Evolutionary conservation across 441 rosid species (phyloP).

Genomic region (Kokia cookei): DNA sequence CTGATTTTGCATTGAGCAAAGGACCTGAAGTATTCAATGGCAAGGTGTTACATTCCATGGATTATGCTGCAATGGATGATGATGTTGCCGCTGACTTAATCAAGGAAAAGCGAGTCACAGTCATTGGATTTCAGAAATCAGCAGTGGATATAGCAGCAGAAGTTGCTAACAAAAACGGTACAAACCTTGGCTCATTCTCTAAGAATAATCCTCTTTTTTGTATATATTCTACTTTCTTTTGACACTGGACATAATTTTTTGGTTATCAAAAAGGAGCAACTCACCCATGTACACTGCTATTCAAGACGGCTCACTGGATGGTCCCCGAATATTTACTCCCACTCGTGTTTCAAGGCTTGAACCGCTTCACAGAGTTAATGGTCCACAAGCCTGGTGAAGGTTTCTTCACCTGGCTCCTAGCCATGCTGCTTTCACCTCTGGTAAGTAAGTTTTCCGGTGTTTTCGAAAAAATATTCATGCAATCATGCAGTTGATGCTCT

Average conservation of each 20-base stretch:
- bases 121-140: constrained; percentile 41
- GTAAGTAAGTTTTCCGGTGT: constrained; percentile 21
- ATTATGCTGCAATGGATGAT: constrained; percentile 29
- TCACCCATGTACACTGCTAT: constrained; percentile 29
- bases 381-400: constrained; percentile 45
- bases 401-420: constrained; percentile 26
- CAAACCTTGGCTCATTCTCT: background rate
- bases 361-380: constrained; percentile 24
- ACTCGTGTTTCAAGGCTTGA: constrained; percentile 14
- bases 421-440: constrained; percentile 27
- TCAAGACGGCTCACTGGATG: constrained; percentile 26
- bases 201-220: background rate
- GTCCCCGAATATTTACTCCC: constrained; percentile 20
- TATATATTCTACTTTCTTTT: background rate
- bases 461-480: background rate
- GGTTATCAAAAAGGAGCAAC: constrained; percentile 7
- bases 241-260: background rate
- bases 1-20: constrained; percentile 23
- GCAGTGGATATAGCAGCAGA: constrained; percentile 43
- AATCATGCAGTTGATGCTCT: background rate
- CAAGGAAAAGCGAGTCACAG: constrained; percentile 23
- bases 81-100: constrained; percentile 16
- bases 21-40: constrained; percentile 38
- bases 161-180: constrained; percentile 29
- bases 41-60: constrained; percentile 38